Base-by-base conservation (phyloP, 2,329 filamentous ascomycete genomes). In the Cytospora piceicola region DNA sequence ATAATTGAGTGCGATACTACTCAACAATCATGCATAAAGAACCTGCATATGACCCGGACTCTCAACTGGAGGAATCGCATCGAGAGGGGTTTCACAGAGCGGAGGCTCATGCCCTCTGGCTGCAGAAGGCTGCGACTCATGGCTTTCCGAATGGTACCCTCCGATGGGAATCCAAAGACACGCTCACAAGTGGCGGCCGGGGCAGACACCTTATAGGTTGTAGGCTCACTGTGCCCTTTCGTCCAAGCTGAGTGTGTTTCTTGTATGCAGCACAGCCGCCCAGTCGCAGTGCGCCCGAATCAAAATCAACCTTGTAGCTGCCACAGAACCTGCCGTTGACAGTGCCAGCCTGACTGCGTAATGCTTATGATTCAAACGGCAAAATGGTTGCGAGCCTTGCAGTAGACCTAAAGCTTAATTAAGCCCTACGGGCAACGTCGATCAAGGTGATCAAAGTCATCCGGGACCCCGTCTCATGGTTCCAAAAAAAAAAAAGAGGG, bases 1-100 rank as follows among this genome's bases (percentile, higher is more conserved):
- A 65, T 63, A 53, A 46, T 63, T 65, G 63, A 61, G n/a, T 20
- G 60, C 60, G 29, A 62, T 62, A 49, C 46, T 24, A 49, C 46
- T 3, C 46, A 49, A 49, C 7, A 49, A 49, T 49, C 46, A 49
- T 49, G 46, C 46, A 49, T 49, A 24, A 22, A 14, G 34, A 49
- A 24, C 22, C n/a, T 49, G 46, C 46, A 54, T 63, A 39, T 63
- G 60, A 63, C 39, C 24, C 24, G 53, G 53, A 20, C 34, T 29
- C 56, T 46, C 60, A 30, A 63, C 60, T 63, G 60, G 60, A 54
- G 39, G 52, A 24, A 30, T 51, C n/a, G 34, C 49, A n/a, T 52
- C 24, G 55, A 29, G 53, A 36, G 53, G 39, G 60, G 53, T 57
- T 57, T 51, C 53, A 36, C 39, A 32, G 42, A 29, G 27, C 42